Base-by-base conservation (phyloP, 1,139 yeast genomes). In the Suhomyces ambrosiae region DNA sequence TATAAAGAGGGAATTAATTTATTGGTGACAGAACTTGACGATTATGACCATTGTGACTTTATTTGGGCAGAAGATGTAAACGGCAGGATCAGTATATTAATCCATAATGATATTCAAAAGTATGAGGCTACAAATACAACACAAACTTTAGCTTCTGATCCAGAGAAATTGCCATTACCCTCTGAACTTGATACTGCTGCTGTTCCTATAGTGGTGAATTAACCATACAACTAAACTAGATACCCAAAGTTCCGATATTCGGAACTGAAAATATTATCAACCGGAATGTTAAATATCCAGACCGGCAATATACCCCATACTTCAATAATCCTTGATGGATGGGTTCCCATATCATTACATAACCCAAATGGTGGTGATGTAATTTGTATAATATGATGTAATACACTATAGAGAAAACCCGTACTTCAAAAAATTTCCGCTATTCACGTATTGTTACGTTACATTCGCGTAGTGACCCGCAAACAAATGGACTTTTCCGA, bases 11-110 rank as follows among this genome's bases (percentile, higher is more conserved):
- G 68, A 2, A 50, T 46, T 6, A 75, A 55, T 63, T 68, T 61
- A 50, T 67, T 54, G 47, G 57, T 55, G 36, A 60, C 50, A 7
- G 65, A 65, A 33, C 38, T 84, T 3, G 69, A 71, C 1, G 74
- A 60, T n/a, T 77, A 77, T 49, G 64, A 72, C 31, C 83, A 78
- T 50, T 54, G 76, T 27, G 83, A 78, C 49, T 79, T 76, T 1
- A 58, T 76, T 13, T 78, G 82, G 82, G 76, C 80, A 0, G 78
- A 74, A 51, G 75, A 76, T 49, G 54, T 74, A 15, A 60, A 58
- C 28, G 66, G 65, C 6, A 50, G 55, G 5, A 55, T 68, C 27
- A 71, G 71, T 3, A 47, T 32, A 11, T 33, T 43, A 12, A 40
- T 48, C 2, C 40, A 39, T 19, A 38, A 33, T 27, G 29, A 31